Conservation (phyloP, 2,329 filamentous ascomycete species). For the Xylariaceae sp. region DNA sequence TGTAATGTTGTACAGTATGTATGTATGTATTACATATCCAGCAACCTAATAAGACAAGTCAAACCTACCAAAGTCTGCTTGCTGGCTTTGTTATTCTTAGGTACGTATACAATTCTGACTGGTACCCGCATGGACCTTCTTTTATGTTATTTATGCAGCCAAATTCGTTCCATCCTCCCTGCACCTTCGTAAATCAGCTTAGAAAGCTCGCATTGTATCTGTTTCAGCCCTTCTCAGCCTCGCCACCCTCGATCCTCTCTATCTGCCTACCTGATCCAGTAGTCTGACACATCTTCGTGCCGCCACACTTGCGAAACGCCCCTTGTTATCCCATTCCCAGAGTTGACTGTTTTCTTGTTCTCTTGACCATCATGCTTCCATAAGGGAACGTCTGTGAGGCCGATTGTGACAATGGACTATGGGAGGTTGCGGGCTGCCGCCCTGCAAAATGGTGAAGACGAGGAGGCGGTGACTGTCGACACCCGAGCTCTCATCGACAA, state of each 20-base stretch:
- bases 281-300: neutral
- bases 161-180: neutral
- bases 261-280: neutral
- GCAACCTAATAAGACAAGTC: conserved; percentile 15
- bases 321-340: neutral
- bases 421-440: conserved; percentile 82
- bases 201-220: neutral
- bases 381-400: conserved; percentile 8
- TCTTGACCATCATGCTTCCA: conserved; percentile 14
- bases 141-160: neutral
- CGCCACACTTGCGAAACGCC: neutral
- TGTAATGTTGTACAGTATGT: no score
- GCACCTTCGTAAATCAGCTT: no score
- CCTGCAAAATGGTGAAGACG: conserved; percentile 81
- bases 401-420: conserved; percentile 62
- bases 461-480: conserved; percentile 97
- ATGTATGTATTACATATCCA: no score
- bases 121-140: no score
- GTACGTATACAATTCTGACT: no score
- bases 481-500: conserved; percentile 97
- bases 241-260: neutral
- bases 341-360: neutral
- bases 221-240: neutral
- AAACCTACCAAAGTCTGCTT: no score
- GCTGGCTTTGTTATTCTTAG: no score